Evolutionary conservation across 1,284 basidiomycete species (phyloP), one percentile per base, ranked within the genome.

Genomic region (Sporisorium iseilematis-ciliati): DNA sequence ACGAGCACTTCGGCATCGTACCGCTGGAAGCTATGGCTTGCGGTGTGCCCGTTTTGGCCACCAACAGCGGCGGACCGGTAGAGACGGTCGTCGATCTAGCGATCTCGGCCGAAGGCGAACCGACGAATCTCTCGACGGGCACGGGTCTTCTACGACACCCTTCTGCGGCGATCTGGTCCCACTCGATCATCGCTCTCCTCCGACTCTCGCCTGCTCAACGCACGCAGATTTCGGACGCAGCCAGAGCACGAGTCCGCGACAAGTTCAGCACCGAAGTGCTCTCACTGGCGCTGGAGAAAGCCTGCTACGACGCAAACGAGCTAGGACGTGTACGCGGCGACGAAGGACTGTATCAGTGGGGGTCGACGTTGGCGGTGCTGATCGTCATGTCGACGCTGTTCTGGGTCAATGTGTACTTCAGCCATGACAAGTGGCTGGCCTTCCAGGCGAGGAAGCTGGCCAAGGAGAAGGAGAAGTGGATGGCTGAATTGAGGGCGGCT

Each of bases 1-100:
- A 97, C 85, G 96, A 99, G 83, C 96, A 99, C 85, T 97, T 99
- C 83, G 96, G 96, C 2, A 98, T 99, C 78, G 95, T 93, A 0
- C 96, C 96, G 0, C 89, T 98, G 6, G 97, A 99, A 85, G 95
- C 91, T 0, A 97, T 98, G 94, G 90, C 91, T 2, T 95, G 92
- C 69, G 93, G 94, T 1, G 85, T 98, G 0, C 94, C 95, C 0
- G 92, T 99, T 0, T 86, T 99, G 7, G 95, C 95, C 0, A 93
- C 92, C 77, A 88, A 95, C 84, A 92, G 90, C 55, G 96, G 97
- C 35, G 96, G 96, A 0, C 96, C 97, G 1, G 92, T 91, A 0
- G 96, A 99, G 86, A 96, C 92, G 49, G 87, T 97, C 21, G 86
- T 95, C 11, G 90, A 92, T 79, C 85, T 88, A 1, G 76, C 80